phyloP scores from a whole-genome alignment of 495 filamentous ascomycete species.

The Neurospora sp. region DNA sequence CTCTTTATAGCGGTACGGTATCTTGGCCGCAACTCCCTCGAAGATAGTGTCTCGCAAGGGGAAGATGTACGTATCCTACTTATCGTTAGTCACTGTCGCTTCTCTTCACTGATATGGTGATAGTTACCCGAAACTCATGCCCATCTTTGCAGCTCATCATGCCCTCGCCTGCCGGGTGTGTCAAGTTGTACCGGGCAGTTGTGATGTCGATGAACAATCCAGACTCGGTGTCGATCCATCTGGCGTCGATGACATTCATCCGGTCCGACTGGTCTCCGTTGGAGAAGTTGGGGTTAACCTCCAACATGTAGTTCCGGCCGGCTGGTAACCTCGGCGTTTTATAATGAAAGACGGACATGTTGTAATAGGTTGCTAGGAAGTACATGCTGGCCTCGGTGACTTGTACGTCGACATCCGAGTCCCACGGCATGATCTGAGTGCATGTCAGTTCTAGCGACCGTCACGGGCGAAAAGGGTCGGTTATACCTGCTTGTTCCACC shows the following conservation, averaged over 20 bases:
- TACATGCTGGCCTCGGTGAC: slow-evolving; percentile 54
- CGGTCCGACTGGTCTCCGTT: slow-evolving; percentile 52
- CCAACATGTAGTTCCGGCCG: slow-evolving; percentile 53
- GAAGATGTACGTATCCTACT: slow-evolving; percentile 29
- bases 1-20: slow-evolving; percentile 51
- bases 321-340: slow-evolving; percentile 28
- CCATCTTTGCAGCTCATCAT: slow-evolving; percentile 34
- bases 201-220: slow-evolving; percentile 73
- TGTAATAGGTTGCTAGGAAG: slow-evolving; percentile 54
- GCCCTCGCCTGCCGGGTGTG: slow-evolving; percentile 21
- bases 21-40: slow-evolving; percentile 49
- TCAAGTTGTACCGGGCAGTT: slow-evolving; percentile 16
- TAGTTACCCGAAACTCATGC: slow-evolving; percentile 28
- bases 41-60: slow-evolving; percentile 42
- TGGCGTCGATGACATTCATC: slow-evolving; percentile 61
- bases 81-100: not conserved
- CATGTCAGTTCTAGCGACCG: slow-evolving; percentile 1
- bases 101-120: not conserved
- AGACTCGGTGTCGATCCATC: slow-evolving; percentile 63
- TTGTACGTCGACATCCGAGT: slow-evolving; percentile 65
- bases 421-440: slow-evolving; percentile 57
- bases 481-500: slow-evolving; percentile 22
- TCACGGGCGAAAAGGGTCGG: not conserved
- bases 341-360: slow-evolving; percentile 53
- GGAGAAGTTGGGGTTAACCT: slow-evolving; percentile 56